phyloP scores from a whole-genome alignment of 2,329 filamentous ascomycete genomes.

The Diplodia sapinea region DNA sequence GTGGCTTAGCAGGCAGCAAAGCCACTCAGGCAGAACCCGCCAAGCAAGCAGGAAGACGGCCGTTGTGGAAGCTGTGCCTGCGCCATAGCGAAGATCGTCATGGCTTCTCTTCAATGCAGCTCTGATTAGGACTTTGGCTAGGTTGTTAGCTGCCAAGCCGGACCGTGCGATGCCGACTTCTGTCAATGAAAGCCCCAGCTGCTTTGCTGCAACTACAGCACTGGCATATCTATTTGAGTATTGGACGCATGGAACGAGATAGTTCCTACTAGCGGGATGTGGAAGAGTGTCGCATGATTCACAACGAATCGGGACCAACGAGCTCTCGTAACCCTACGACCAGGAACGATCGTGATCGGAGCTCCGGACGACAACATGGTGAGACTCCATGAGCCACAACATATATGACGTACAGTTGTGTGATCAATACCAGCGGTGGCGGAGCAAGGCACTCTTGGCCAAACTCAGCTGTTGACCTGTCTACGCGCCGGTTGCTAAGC shows the following conservation, averaged over 20 bases:
- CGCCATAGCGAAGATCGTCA: neutral
- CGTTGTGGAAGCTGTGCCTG: neutral
- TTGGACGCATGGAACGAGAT: too few relatives aligned
- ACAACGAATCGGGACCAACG: neutral
- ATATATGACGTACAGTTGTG: too few relatives aligned
- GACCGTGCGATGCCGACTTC: neutral
- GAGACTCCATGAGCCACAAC: neutral
- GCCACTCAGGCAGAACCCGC: neutral
- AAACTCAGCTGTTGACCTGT: neutral
- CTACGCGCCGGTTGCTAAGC: neutral
- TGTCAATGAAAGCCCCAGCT: neutral
- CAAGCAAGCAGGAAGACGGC: neutral
- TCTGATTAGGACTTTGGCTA: neutral
- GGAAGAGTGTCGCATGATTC: neutral
- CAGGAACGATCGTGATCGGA: too few relatives aligned
- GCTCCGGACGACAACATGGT: too few relatives aligned
- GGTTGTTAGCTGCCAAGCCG: neutral
- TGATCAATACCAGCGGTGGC: neutral
- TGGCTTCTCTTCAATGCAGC: too few relatives aligned
- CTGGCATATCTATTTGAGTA: too few relatives aligned
- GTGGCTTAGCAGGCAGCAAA: conserved; percentile 11
- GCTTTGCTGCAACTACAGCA: too few relatives aligned
- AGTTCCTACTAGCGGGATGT: neutral
- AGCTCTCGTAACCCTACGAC: too few relatives aligned
- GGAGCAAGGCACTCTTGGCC: conserved; percentile 6